These are phyloP conservation scores for Berkeleyomyces basicola DNA, from an alignment of 2,329 filamentous ascomycete species.

Conservation along the genomic window DNA sequence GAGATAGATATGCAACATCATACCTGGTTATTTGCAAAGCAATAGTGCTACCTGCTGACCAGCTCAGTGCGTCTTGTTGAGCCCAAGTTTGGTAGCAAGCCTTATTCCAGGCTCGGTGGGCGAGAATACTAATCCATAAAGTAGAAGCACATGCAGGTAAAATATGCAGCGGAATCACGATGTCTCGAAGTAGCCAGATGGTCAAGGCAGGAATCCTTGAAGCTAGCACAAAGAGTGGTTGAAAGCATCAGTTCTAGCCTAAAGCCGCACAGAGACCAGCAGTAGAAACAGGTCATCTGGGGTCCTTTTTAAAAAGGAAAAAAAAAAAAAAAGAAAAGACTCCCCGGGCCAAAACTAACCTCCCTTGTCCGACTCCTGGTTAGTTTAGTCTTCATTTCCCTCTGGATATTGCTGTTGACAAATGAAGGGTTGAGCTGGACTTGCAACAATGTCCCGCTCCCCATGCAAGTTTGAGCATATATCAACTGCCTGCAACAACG, in stretches of 20 bases:
- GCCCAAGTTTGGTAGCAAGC: not conserved
- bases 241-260: not conserved
- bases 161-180: not conserved
- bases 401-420: not conserved
- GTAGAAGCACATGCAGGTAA: too few relatives aligned
- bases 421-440: not conserved
- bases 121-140: too few relatives aligned
- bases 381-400: not conserved
- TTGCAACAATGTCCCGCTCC: not conserved
- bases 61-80: too few relatives aligned
- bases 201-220: not conserved
- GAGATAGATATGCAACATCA: not conserved
- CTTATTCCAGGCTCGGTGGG: too few relatives aligned
- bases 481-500: too few relatives aligned
- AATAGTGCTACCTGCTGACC: not conserved
- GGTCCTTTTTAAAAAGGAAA: too few relatives aligned
- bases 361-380: not conserved
- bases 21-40: not conserved
- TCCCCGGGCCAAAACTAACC: not conserved
- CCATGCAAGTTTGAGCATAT: too few relatives aligned
- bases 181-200: not conserved
- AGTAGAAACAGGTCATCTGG: not conserved
- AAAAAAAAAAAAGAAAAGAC: too few relatives aligned
- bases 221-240: not conserved
- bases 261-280: not conserved